Evolutionary conservation across 306 rosid genomes (phyloP).

Genomic region (Comarum palustre): DNA sequence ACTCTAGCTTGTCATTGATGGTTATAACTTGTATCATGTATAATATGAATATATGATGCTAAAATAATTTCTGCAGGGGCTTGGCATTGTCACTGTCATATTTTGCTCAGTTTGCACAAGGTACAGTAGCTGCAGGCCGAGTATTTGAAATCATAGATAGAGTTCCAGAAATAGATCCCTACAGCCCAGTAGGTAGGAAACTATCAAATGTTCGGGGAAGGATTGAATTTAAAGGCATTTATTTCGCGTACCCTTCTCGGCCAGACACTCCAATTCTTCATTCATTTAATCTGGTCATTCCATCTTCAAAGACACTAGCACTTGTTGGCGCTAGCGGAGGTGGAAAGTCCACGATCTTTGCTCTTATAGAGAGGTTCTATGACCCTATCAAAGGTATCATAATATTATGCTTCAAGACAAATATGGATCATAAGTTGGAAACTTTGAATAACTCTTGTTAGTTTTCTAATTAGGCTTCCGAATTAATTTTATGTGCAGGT

Average conservation of each 20-base stretch:
- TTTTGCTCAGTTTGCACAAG: slow-evolving; percentile 85
- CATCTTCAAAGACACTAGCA: slow-evolving; percentile 66
- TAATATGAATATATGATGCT: neutral
- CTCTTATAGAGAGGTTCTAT: slow-evolving; percentile 85
- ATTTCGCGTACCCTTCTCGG: slow-evolving; percentile 75
- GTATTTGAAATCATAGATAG: slow-evolving; percentile 71
- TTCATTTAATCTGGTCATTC: slow-evolving; percentile 61
- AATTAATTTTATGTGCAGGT: slow-evolving; percentile 43
- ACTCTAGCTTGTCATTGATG: neutral
- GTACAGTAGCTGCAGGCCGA: slow-evolving; percentile 80
- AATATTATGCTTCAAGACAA: neutral
- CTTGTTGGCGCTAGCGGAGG: slow-evolving; percentile 93
- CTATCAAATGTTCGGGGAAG: slow-evolving; percentile 53
- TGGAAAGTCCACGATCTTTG: slow-evolving; percentile 83
- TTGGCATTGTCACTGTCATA: slow-evolving; percentile 82
- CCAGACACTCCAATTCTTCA: slow-evolving; percentile 53
- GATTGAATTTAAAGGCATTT: slow-evolving; percentile 65
- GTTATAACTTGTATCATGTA: neutral
- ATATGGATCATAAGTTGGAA: neutral
- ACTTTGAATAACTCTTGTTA: neutral
- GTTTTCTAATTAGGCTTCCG: slow-evolving; percentile 17
- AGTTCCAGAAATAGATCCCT: slow-evolving; percentile 82
- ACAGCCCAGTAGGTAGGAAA: slow-evolving; percentile 53
- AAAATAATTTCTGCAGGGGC: slow-evolving; percentile 44
- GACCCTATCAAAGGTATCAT: slow-evolving; percentile 63